Conservation (phyloP, 129 eudicot genomes). For the Solidago caesia region DNA sequence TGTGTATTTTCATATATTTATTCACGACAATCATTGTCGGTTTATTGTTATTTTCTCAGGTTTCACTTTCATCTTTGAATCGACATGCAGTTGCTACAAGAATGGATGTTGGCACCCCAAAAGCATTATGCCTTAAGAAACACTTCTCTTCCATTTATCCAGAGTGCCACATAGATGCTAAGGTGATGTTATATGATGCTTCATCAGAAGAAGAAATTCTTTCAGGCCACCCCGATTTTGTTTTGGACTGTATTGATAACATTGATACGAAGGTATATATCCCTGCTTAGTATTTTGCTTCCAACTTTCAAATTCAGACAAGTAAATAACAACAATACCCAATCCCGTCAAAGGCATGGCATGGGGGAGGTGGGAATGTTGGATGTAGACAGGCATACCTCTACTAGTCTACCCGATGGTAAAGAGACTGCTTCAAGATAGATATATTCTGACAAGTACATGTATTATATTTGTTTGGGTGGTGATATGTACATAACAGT, state of each 20-base stretch:
- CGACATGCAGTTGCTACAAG: constrained; percentile 99
- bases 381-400: too few relatives aligned
- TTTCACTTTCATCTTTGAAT: constrained; percentile 94
- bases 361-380: too few relatives aligned
- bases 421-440: too few relatives aligned
- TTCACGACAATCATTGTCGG: not conserved
- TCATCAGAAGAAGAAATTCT: constrained; percentile 93
- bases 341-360: too few relatives aligned
- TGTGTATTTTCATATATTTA: not conserved
- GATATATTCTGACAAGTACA: too few relatives aligned
- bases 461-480: too few relatives aligned
- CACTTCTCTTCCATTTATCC: constrained; percentile 84
- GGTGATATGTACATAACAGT: too few relatives aligned
- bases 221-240: constrained; percentile 90
- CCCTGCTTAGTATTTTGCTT: constrained; percentile 12
- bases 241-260: constrained; percentile 96
- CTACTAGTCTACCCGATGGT: too few relatives aligned
- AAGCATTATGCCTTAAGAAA: constrained; percentile 92
- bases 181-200: constrained; percentile 75
- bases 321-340: too few relatives aligned
- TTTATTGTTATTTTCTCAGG: constrained; percentile 42
- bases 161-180: constrained; percentile 86
- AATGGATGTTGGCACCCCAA: constrained; percentile 96
- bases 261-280: constrained; percentile 94
- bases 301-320: not conserved